phyloP scores from a whole-genome alignment of 2,329 filamentous ascomycete species.

The Zasmidium citrigriseum region DNA sequence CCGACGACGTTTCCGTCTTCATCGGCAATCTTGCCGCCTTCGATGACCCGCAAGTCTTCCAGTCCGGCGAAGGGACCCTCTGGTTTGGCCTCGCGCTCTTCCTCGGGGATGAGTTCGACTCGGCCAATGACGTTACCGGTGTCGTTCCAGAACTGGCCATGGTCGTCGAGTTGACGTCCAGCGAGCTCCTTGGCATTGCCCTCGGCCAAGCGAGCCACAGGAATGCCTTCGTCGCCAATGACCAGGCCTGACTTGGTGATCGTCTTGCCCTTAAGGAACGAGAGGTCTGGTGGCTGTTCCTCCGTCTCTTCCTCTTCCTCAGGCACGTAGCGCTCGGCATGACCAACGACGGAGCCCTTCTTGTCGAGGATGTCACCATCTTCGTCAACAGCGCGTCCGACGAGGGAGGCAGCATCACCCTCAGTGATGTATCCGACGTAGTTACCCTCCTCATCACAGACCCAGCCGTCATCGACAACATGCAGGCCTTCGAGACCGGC shows the following conservation, averaged over 20 bases:
- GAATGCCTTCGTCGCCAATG: constrained; percentile 52
- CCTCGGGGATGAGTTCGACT: constrained; percentile 67
- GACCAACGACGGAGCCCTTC: constrained; percentile 54
- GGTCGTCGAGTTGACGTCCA: constrained; percentile 70
- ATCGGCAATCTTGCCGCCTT: constrained; percentile 51
- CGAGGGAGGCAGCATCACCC: constrained; percentile 53
- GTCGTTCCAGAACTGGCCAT: constrained; percentile 72
- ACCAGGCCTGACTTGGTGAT: constrained; percentile 54
- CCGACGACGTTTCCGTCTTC: constrained; percentile 51
- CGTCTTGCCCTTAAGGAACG: constrained; percentile 47
- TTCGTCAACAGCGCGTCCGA: constrained; percentile 53
- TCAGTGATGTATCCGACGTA: constrained; percentile 51
- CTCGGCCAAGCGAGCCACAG: constrained; percentile 66
- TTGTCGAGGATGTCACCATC: constrained; percentile 57
- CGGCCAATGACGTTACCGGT: constrained; percentile 69
- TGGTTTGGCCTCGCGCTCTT: constrained; percentile 57
- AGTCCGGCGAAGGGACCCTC: constrained; percentile 54
- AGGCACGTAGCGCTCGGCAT: constrained; percentile 60
- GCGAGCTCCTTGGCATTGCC: constrained; percentile 64
- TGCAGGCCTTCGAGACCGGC: constrained; percentile 53
- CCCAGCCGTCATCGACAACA: constrained; percentile 52
- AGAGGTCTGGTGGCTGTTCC: constrained; percentile 45
- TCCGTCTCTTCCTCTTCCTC: constrained; percentile 61
- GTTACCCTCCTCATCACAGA: constrained; percentile 40
- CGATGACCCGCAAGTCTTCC: constrained; percentile 49